Evolutionary conservation across 495 filamentous ascomycete species (phyloP).

Genomic region (Lindgomyces ingoldianus): DNA sequence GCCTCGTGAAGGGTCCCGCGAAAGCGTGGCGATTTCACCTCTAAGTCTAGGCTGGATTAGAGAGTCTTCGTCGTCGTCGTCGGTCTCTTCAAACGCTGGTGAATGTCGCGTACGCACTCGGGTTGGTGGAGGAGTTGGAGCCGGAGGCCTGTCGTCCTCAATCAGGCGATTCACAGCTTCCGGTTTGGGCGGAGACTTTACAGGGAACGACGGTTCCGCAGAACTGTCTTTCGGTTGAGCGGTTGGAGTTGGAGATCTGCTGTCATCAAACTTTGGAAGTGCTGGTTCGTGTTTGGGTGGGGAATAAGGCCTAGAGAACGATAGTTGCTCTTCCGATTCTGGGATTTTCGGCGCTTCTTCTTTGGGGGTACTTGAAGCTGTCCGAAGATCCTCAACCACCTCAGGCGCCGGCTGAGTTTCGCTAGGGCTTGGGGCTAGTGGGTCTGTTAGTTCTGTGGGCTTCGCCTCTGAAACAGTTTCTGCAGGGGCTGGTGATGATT

Average conservation of each 20-base stretch:
- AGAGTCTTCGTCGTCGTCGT: constrained; percentile 29
- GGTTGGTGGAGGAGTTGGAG: constrained; percentile 27
- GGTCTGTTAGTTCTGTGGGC: no score
- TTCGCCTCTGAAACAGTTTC: no score
- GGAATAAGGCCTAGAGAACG: neutral
- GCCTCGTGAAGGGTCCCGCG: constrained; percentile 17
- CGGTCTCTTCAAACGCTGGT: constrained; percentile 16
- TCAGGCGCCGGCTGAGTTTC: neutral
- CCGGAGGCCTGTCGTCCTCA: constrained; percentile 25
- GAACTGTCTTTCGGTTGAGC: constrained; percentile 1
- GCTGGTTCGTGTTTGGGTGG: neutral
- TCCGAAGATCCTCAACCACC: neutral
- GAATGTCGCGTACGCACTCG: constrained; percentile 16
- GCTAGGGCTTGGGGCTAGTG: no score
- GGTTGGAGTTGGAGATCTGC: neutral
- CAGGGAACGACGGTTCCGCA: neutral
- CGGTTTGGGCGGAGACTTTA: neutral
- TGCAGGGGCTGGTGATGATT: no score
- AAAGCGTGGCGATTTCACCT: constrained; percentile 10
- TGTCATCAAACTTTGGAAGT: neutral
- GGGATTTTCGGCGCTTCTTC: neutral
- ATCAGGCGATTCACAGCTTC: constrained; percentile 12
- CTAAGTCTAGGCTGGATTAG: constrained; percentile 20
- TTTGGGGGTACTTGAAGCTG: no score
- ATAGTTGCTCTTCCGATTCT: neutral